phyloP scores from a whole-genome alignment of 108 stramenopile species.

The Skeletonema marinoi region DNA sequence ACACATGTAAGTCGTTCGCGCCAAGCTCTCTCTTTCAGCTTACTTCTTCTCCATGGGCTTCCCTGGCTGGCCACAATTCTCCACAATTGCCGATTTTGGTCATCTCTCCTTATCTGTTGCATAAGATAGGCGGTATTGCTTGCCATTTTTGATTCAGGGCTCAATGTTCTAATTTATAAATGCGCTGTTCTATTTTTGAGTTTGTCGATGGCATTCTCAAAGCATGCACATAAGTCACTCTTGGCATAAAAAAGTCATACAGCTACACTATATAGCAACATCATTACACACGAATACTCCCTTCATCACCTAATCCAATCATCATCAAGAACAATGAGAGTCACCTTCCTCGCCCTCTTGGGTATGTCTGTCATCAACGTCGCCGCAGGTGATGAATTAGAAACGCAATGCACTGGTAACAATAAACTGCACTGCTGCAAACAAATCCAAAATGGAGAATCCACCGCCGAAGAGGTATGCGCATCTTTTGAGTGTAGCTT shows the following conservation, averaged over 20 bases:
- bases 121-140: background rate
- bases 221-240: too few relatives aligned
- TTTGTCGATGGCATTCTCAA: too few relatives aligned
- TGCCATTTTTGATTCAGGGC: background rate
- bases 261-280: background rate
- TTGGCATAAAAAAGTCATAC: background rate
- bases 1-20: too few relatives aligned
- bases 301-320: background rate
- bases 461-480: too few relatives aligned
- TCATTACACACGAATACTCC: background rate
- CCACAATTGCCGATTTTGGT: background rate
- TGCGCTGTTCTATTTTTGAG: too few relatives aligned
- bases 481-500: too few relatives aligned
- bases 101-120: background rate
- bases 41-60: too few relatives aligned
- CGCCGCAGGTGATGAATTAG: background rate
- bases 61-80: too few relatives aligned
- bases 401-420: background rate
- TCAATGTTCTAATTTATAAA: background rate
- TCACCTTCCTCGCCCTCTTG: background rate
- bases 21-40: too few relatives aligned
- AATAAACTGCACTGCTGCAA: too few relatives aligned
- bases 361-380: background rate
- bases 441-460: too few relatives aligned
- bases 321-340: constrained; percentile 4